Base-by-base conservation (phyloP, 2,329 filamentous ascomycete genomes). In the Colletotrichum brevisporum region DNA sequence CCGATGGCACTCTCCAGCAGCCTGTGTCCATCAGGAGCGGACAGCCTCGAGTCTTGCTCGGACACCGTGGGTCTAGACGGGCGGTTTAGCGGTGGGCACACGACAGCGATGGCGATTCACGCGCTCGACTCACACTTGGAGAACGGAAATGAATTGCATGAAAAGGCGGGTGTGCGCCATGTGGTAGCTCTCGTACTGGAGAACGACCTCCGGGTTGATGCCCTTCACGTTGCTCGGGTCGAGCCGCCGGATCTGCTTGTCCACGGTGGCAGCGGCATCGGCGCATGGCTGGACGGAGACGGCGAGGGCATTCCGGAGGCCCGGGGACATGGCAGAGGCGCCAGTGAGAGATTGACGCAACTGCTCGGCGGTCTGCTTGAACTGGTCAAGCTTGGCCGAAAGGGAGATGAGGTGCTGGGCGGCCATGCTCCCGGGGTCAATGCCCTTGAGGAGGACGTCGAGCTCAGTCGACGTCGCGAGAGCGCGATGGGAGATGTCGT, bases 161-260 rank as follows among this genome's bases (percentile, higher is more conserved):
- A 80, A 75, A 2, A 79, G 21, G 5, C 73, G 71, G 8, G 69
- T 71, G 68, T 76, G 77, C 5, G 75, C 68, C 26, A 70, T 59
- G 4, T 79, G 60, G 2, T 74, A 69, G 31, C 75, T 68, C 31
- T 72, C 70, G 10, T 78, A 75, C 16, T 72, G 73, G 8, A 58
- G 36, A 27, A 80, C 41, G 68, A 76, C 76, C 9, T 72, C 72
- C 26, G 69, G 65, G 61, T 79, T 75, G 24, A 79, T 15, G 13
- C 67, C 57, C 1, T 56, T 54, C 26, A 76, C 64, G 21, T 72
- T 77, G 21, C 74, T 72, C 0, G 73, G 63, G 39, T 76, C 74
- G 57, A 81, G 64, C 4, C 78, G 74, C 74, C 78, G 75, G 0
- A 78, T 59, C 73, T 81, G 79, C 70, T 81, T 81, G 48, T 76